A percentile compares a stretch with the other conserved stretches of the same genome.
These are phyloP conservation scores for Astrephomene gubernaculifera DNA, from an alignment of 139 green algal species.

Conservation along the genomic window DNA sequence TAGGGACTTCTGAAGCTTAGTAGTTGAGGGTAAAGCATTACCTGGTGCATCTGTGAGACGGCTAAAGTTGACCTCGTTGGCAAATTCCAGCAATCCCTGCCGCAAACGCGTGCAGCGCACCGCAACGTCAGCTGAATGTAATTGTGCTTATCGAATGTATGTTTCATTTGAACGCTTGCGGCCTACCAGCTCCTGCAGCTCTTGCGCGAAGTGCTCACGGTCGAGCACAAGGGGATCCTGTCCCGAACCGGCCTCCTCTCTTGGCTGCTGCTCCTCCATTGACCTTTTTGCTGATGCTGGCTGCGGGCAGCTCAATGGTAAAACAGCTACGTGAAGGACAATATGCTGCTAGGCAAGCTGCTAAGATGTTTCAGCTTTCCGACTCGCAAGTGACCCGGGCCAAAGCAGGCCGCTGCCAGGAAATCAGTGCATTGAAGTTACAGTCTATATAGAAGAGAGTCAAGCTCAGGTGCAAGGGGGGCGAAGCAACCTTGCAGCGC, in stretches of 20 bases:
- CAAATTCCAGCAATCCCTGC: conserved; percentile 39
- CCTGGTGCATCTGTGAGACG: conserved; percentile 1
- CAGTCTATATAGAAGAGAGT: too few relatives aligned
- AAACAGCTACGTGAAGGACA: too few relatives aligned
- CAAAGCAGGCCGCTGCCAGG: neutral
- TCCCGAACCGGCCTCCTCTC: neutral
- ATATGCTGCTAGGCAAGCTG: too few relatives aligned
- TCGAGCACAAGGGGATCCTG: neutral
- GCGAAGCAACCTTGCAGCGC: neutral
- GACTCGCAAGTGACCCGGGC: neutral
- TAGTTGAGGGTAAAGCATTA: too few relatives aligned
- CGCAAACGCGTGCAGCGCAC: neutral
- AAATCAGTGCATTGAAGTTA: neutral
- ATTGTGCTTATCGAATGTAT: neutral
- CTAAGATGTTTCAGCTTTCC: conserved; percentile 1
- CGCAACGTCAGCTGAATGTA: too few relatives aligned
- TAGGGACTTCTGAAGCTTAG: too few relatives aligned
- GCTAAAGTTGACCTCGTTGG: conserved; percentile 1
- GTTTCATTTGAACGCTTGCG: too few relatives aligned
- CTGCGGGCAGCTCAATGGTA: too few relatives aligned
- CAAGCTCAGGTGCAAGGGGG: too few relatives aligned
- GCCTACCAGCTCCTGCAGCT: conserved; percentile 19
- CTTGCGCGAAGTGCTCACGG: conserved; percentile 13
- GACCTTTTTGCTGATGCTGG: neutral
- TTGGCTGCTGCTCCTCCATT: conserved; percentile 7